Evolutionary conservation across 768 basidiomycete genomes (phyloP).

Genomic region (Lyophyllum decastes): DNA sequence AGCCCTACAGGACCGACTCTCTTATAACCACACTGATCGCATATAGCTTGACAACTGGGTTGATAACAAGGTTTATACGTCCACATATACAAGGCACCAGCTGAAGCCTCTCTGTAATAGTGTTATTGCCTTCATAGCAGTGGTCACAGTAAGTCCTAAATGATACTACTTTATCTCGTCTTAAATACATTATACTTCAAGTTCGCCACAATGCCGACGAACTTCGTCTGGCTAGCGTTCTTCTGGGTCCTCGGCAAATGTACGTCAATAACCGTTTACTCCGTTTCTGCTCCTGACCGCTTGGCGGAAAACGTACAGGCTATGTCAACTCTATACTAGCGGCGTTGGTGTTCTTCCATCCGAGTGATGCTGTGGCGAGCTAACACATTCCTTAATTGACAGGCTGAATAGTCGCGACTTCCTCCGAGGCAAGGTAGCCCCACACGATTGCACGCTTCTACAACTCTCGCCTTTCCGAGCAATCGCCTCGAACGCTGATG

Average conservation of each 20-base stretch:
- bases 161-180: not conserved
- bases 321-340: conserved; percentile 56
- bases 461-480: conserved; percentile 33
- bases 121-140: conserved; percentile 40
- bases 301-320: conserved; percentile 26
- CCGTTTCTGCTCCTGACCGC: not conserved
- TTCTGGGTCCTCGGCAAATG: conserved; percentile 57
- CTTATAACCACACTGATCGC: conserved; percentile 43
- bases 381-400: conserved; percentile 2
- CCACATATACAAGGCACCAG: not conserved
- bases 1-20: conserved; percentile 38
- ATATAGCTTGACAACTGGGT: conserved; percentile 46
- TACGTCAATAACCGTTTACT: conserved; percentile 22
- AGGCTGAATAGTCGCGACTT: conserved; percentile 50
- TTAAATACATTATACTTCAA: conserved; percentile 13
- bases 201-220: conserved; percentile 48
- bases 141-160: conserved; percentile 35
- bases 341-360: conserved; percentile 35
- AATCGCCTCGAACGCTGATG: conserved; percentile 18
- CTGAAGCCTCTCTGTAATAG: conserved; percentile 20
- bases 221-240: conserved; percentile 49
- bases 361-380: not conserved
- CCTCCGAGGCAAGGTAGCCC: conserved; percentile 40
- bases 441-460: conserved; percentile 33
- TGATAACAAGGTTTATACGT: conserved; percentile 39